Conservation (phyloP, 176 grass and related monocot species). For the Eragrostis curvula region DNA sequence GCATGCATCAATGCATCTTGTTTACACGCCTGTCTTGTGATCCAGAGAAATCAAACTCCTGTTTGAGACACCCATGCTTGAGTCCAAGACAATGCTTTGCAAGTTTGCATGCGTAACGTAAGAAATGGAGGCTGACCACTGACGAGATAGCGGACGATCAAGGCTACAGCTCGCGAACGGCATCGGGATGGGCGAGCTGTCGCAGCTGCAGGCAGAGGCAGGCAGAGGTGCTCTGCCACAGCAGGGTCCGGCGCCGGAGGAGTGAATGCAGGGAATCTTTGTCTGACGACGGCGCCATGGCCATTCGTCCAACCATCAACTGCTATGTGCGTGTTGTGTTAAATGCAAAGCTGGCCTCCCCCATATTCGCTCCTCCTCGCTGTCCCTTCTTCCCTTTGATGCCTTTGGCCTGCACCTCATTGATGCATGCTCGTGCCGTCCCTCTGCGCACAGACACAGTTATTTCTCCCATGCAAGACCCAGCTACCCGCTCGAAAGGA, state of each 20-base stretch:
- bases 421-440: slow-evolving; percentile 31
- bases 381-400: slow-evolving; percentile 12
- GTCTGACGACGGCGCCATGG: slow-evolving; percentile 33
- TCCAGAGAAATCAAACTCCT: not conserved
- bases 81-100: too few relatives aligned
- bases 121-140: slow-evolving; percentile 3
- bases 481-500: slow-evolving; percentile 24
- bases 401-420: slow-evolving; percentile 36
- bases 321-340: slow-evolving; percentile 47
- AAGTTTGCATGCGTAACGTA: too few relatives aligned
- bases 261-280: slow-evolving; percentile 56
- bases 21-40: not conserved
- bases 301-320: slow-evolving; percentile 15
- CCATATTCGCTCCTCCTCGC: slow-evolving; percentile 12
- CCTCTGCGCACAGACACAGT: slow-evolving; percentile 2
- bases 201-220: not conserved
- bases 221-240: too few relatives aligned
- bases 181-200: slow-evolving; percentile 14
- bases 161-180: slow-evolving; percentile 22
- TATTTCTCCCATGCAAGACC: slow-evolving; percentile 33
- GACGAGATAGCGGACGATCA: slow-evolving; percentile 24
- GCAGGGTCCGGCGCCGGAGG: slow-evolving; percentile 16
- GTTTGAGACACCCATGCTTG: not conserved
- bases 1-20: not conserved
- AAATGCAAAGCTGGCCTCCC: slow-evolving; percentile 36